phyloP scores from a whole-genome alignment of 345 rosid genomes.

The Boechera divaricarpa region DNA sequence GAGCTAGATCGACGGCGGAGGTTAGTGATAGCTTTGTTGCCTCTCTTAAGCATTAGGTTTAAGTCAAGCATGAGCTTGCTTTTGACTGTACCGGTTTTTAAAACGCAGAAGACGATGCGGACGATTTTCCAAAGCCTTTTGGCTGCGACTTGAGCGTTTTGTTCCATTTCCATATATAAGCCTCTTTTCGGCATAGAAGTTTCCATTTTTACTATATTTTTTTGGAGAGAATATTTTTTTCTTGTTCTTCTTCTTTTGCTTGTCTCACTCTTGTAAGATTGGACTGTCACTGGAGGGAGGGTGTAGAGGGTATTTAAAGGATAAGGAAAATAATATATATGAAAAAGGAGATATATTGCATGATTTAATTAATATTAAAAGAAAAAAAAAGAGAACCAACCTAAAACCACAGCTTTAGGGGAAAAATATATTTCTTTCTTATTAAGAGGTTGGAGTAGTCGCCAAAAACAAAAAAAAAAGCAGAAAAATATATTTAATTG shows the following conservation, averaged over 20 bases:
- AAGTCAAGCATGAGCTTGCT: constrained; percentile 62
- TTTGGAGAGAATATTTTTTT: not conserved
- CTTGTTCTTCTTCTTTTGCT: constrained; percentile 18
- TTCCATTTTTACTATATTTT: constrained; percentile 19
- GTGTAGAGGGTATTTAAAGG: constrained; percentile 54
- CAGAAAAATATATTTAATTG: constrained; percentile 5
- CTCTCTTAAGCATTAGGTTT: constrained; percentile 59
- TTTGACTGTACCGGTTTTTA: constrained; percentile 61
- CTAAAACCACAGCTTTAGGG: constrained; percentile 43
- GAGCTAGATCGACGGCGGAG: constrained; percentile 62
- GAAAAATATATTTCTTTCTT: constrained; percentile 22
- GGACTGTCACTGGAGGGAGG: constrained; percentile 16
- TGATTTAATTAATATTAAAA: not conserved
- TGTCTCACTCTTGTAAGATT: constrained; percentile 10
- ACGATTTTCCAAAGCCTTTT: constrained; percentile 64
- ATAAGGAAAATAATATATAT: constrained; percentile 18
- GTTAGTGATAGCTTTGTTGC: constrained; percentile 65
- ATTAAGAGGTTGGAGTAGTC: constrained; percentile 39
- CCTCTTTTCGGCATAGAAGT: constrained; percentile 11
- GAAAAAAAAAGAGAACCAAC: constrained; percentile 18
- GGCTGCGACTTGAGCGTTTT: constrained; percentile 51
- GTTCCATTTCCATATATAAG: constrained; percentile 55
- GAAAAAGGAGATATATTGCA: constrained; percentile 11
- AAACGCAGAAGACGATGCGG: constrained; percentile 56
- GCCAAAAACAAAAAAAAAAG: constrained; percentile 20